Conservation (phyloP, 1,284 basidiomycete genomes). For the Fomitopsis betulina region DNA sequence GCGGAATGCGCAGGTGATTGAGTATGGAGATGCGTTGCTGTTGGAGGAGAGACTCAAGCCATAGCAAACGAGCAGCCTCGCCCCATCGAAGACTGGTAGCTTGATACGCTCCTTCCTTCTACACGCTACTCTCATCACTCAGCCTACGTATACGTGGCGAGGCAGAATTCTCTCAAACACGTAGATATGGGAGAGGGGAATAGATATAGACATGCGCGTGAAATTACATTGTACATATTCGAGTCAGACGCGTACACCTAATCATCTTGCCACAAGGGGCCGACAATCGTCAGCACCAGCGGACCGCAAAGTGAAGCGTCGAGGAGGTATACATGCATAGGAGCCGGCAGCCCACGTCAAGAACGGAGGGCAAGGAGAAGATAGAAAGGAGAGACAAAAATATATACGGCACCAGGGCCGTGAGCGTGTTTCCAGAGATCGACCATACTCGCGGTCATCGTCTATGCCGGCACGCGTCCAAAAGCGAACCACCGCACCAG, state of each 20-base stretch:
- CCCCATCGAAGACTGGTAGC: slow-evolving; percentile 6
- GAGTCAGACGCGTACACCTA: background rate
- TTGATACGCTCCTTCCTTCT: no score
- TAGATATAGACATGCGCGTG: background rate
- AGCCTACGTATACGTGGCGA: no score
- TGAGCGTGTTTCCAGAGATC: background rate
- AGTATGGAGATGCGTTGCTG: background rate
- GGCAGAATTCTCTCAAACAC: background rate
- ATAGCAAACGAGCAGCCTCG: background rate
- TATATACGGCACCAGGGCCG: slow-evolving; percentile 3
- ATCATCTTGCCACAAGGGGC: background rate
- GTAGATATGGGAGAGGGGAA: background rate
- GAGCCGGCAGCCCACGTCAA: background rate
- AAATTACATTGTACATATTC: slow-evolving; percentile 1
- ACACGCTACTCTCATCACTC: no score
- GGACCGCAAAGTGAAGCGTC: background rate
- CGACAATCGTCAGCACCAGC: background rate
- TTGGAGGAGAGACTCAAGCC: slow-evolving; percentile 1
- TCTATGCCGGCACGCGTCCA: slow-evolving; percentile 3
- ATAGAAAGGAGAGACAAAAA: background rate
- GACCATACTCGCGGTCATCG: slow-evolving; percentile 1
- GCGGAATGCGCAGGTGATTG: background rate
- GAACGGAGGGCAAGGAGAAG: background rate
- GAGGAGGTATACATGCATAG: background rate
- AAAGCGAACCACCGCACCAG: slow-evolving; percentile 8